phyloP scores from a whole-genome alignment of 2,329 filamentous ascomycete genomes.

The Aureobasidium namibiae region DNA sequence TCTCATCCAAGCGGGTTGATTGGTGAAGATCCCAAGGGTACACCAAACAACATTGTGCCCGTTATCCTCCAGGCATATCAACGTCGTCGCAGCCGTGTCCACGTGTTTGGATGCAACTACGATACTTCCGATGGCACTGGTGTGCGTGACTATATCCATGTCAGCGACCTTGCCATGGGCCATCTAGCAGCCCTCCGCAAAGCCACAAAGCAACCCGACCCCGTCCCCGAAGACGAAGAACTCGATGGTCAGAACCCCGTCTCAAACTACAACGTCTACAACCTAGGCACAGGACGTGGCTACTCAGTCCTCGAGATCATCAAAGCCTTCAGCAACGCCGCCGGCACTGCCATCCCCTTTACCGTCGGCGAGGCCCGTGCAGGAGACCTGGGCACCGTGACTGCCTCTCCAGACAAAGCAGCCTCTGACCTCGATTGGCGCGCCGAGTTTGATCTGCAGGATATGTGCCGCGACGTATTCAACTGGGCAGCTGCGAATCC shows the following conservation, averaged over 20 bases:
- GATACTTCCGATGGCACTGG: constrained; percentile 58
- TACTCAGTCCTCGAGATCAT: constrained; percentile 37
- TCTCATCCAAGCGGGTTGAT: constrained; percentile 57
- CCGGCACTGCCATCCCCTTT: constrained; percentile 28
- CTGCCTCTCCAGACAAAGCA: constrained; percentile 31
- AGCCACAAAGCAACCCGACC: constrained; percentile 22
- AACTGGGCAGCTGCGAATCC: constrained; percentile 12
- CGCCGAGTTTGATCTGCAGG: constrained; percentile 26
- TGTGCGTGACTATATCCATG: constrained; percentile 61
- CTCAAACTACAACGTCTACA: constrained; percentile 24
- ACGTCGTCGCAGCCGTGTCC: constrained; percentile 40
- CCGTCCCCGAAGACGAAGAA: not conserved
- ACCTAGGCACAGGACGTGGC: constrained; percentile 35
- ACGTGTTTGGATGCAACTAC: constrained; percentile 58
- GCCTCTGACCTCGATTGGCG: constrained; percentile 32
- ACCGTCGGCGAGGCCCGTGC: constrained; percentile 30
- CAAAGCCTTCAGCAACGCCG: constrained; percentile 29
- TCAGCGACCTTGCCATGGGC: constrained; percentile 55
- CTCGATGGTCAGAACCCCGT: not conserved
- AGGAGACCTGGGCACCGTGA: constrained; percentile 35
- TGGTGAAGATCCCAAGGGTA: constrained; percentile 55
- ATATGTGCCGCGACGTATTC: constrained; percentile 13
- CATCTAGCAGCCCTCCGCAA: constrained; percentile 52
- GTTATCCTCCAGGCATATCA: constrained; percentile 35
- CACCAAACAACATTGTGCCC: constrained; percentile 57